Base-by-base conservation (phyloP, 2,329 filamentous ascomycete genomes). In the Epichloe festucae region DNA sequence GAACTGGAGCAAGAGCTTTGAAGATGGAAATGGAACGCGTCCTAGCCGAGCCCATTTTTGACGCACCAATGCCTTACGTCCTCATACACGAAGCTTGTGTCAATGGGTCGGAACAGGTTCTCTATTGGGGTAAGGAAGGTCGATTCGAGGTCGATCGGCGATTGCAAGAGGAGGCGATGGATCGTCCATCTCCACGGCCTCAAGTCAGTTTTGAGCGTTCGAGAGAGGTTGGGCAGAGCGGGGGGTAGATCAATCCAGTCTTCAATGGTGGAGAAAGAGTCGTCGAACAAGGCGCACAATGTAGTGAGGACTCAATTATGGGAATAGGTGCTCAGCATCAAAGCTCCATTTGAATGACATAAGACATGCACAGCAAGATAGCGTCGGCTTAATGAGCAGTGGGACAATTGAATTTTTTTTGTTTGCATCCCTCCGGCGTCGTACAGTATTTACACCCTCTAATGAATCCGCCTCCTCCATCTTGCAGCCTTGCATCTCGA, bases 1-100 rank as follows among this genome's bases (percentile, higher is more conserved):
- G 73, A 52, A 96, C 91, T 0, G 93, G 93, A 3, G 87, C 87
- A 1, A 76, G 87, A 39, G 87, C 83, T 0, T 69, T 93, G 15
- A 84, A 88, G 60, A 88, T 87, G 65, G 85, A 89, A 62, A 83
- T 91, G 76, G 87, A 91, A 65, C 78, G 82, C 2, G 79, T 91
- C 7, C 71, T 91, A 11, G 82, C 82, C 3, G 87, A 90, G 65
- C 81, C 86, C 35, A 90, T 90, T 78, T 91, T 88, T 62, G 84
- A 89, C 60, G 83, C 84, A 0, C 87, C 87, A 4, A 83, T 84
- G 57, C 80, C 85, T 21, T 87, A 85, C 58, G 84, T 89, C 2
- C 73, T 89, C 8, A 79, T 90, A 42, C 87, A 84, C 0, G 83
- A 89, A 62, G 76, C 71, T 2, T 84, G 84, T 35, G 84, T 86